These are phyloP conservation scores for Arthrobotrys sphaeroides DNA, from an alignment of 2,329 filamentous ascomycete genomes.

Conservation along the genomic window DNA sequence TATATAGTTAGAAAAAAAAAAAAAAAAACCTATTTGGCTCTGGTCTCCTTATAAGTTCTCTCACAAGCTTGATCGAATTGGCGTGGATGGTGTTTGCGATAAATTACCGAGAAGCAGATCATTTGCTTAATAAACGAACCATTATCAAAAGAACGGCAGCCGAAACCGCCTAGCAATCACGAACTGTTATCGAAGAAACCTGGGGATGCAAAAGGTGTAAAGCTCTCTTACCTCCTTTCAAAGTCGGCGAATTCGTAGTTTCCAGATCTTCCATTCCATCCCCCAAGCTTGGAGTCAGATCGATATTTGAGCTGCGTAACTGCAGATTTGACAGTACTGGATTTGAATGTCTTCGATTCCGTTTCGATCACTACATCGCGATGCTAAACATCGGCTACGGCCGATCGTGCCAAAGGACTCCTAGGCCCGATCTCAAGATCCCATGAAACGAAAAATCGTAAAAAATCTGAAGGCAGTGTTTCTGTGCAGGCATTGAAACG, in stretches of 20 bases:
- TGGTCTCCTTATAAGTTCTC: neutral
- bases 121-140: neutral
- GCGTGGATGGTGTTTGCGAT: conserved; percentile 3
- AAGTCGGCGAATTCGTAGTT: neutral
- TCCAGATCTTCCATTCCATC: neutral
- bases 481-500: conserved; percentile 40
- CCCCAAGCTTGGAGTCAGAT: neutral
- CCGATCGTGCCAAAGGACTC: conserved; percentile 12
- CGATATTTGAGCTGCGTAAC: conserved; percentile 6
- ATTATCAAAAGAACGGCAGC: neutral
- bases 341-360: conserved; percentile 3
- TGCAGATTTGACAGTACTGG: neutral
- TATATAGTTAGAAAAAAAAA: neutral
- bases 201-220: neutral
- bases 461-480: conserved; percentile 21
- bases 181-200: neutral
- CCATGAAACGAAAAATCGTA: conserved; percentile 32
- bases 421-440: conserved; percentile 23
- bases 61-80: neutral
- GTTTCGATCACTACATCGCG: neutral
- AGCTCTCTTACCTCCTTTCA: neutral
- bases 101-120: neutral
- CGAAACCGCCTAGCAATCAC: neutral
- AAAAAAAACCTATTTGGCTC: neutral
- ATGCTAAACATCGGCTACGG: neutral